phyloP scores from a whole-genome alignment of 176 grass and related monocot species.

The Oryza meyeriana region DNA sequence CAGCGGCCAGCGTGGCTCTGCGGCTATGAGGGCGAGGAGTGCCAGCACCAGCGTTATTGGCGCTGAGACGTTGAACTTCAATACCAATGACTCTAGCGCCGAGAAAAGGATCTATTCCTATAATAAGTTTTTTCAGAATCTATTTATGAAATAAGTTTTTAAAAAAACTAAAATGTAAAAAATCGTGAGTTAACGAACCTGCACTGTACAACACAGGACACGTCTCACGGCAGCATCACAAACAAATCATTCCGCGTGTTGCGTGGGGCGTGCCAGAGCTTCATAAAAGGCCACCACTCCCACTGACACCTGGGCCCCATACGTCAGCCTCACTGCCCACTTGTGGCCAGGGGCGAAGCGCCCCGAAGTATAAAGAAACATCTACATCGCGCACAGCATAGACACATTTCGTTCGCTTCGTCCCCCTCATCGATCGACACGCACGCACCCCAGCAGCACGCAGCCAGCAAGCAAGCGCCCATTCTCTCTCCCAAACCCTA shows the following conservation, averaged over 20 bases:
- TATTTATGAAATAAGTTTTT: no score
- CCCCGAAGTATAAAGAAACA: conserved; percentile 30
- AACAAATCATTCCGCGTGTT: neutral
- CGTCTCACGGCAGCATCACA: neutral
- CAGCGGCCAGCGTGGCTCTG: no score
- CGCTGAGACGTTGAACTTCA: no score
- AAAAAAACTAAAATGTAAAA: no score
- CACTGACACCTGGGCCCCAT: neutral
- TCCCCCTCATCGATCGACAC: neutral
- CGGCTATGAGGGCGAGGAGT: no score
- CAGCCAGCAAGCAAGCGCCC: no score
- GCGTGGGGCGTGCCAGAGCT: neutral
- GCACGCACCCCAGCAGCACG: no score
- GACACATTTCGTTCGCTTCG: neutral
- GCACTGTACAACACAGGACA: neutral
- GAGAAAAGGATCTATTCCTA: no score
- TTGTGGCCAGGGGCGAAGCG: conserved; percentile 11
- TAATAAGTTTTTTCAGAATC: no score
- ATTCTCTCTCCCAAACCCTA: conserved; percentile 52
- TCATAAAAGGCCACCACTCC: neutral
- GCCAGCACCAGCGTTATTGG: no score
- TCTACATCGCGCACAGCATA: neutral
- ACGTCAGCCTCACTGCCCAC: neutral
- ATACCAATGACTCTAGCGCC: no score
- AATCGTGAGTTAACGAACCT: neutral